Conservation (phyloP, 2,329 filamentous ascomycete species). For the Tolypocladium tropicale region DNA sequence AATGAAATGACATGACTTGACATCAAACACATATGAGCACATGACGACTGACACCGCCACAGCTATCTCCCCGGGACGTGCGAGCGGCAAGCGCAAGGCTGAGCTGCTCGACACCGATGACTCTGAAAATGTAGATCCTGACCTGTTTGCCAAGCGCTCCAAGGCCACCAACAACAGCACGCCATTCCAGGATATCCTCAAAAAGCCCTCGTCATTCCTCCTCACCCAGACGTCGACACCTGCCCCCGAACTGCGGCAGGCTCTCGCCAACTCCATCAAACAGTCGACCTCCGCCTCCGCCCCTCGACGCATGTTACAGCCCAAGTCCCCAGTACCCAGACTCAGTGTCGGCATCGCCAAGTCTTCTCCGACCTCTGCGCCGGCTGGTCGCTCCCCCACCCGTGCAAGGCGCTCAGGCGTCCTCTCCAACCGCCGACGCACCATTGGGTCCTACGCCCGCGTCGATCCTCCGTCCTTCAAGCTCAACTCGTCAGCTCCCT, state of each 20-base stretch:
- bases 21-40: too few relatives aligned
- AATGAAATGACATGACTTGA: neutral
- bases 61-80: conserved; percentile 23
- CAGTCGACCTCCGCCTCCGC: conserved; percentile 16
- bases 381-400: conserved; percentile 73
- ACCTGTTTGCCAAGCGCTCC: conserved; percentile 46
- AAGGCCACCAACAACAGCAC: conserved; percentile 35
- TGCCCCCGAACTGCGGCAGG: conserved; percentile 19
- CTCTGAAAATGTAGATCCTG: conserved; percentile 52
- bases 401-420: conserved; percentile 58
- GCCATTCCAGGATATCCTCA: conserved; percentile 34
- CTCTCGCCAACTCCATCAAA: conserved; percentile 21
- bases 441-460: conserved; percentile 52
- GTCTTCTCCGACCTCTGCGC: conserved; percentile 50
- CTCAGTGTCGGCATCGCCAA: conserved; percentile 32
- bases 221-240: conserved; percentile 29
- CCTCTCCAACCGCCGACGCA: conserved; percentile 56
- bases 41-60: conserved; percentile 22
- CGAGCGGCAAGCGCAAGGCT: conserved; percentile 44
- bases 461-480: conserved; percentile 59
- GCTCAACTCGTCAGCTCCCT: conserved; percentile 49
- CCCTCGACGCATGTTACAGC: conserved; percentile 35
- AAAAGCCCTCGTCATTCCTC: conserved; percentile 39
- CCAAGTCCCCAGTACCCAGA: conserved; percentile 40
- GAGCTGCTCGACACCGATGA: conserved; percentile 40